Percentiles rank a stretch among this genome's conserved stretches.
phyloP scores from a whole-genome alignment of 192 early-diverging fungal genomes.

The Funneliformis geosporum region DNA sequence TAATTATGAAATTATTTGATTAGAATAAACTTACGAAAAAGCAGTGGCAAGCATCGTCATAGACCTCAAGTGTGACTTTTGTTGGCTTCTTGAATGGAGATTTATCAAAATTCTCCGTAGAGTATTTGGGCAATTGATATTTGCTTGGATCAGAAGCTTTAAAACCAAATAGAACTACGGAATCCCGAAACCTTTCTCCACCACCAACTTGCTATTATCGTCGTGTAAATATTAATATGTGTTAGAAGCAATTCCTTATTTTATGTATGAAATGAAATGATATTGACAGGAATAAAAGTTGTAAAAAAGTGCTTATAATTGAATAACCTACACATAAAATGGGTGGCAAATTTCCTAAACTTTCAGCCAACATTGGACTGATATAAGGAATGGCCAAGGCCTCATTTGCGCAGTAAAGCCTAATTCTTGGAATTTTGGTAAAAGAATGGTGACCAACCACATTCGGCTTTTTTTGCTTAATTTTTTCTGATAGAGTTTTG shows the following conservation, averaged over 20 bases:
- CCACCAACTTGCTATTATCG: constrained; percentile 42
- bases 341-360: constrained; percentile 39
- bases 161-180: constrained; percentile 43
- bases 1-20: too few species aligned
- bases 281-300: too few species aligned
- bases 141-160: constrained; percentile 33
- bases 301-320: neutral
- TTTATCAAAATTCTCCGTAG: neutral
- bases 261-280: neutral
- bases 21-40: neutral
- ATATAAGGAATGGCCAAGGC: constrained; percentile 45
- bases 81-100: neutral
- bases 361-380: constrained; percentile 44
- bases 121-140: neutral
- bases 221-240: neutral
- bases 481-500: constrained; percentile 14
- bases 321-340: constrained; percentile 28
- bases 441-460: constrained; percentile 25
- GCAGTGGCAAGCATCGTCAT: neutral
- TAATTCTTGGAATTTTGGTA: constrained; percentile 39
- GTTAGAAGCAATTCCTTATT: neutral
- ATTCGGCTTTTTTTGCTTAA: constrained; percentile 24
- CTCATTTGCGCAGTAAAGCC: constrained; percentile 49
- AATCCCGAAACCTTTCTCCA: constrained; percentile 50
- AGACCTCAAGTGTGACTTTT: neutral